Evolutionary conservation across 192 early-diverging fungal species (phyloP).

Genomic region (Coemansia sp.): DNA sequence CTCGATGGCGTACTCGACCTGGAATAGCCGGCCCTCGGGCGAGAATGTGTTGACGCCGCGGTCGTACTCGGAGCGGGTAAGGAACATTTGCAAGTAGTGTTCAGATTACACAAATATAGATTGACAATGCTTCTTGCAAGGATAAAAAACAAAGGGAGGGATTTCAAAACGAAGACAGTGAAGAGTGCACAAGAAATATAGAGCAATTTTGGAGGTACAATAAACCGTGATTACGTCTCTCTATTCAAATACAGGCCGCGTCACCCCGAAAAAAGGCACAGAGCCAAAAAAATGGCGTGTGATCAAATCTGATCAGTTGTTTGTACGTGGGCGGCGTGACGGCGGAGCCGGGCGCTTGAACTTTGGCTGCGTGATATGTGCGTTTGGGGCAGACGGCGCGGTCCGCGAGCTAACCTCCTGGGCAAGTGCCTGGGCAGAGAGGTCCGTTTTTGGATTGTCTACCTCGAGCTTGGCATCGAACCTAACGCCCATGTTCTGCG

Average conservation of each 20-base stretch:
- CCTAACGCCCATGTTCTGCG: conserved; percentile 56
- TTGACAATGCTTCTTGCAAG: not conserved
- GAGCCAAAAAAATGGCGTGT: not conserved
- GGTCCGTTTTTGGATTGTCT: conserved; percentile 54
- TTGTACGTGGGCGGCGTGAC: conserved; percentile 34
- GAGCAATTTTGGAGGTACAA: not conserved
- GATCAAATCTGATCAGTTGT: conserved; percentile 2
- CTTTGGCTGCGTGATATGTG: conserved; percentile 21
- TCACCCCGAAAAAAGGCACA: conserved; percentile 3
- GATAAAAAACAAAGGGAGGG: not conserved
- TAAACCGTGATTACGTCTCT: not conserved
- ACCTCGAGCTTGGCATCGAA: conserved; percentile 70
- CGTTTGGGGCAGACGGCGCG: not conserved
- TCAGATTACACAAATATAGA: not conserved
- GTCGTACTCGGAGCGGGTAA: conserved; percentile 91
- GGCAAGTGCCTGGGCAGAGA: conserved; percentile 55
- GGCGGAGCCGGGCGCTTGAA: conserved; percentile 48
- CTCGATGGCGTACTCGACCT: conserved; percentile 99
- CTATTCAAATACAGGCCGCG: conserved; percentile 5
- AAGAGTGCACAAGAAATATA: not conserved
- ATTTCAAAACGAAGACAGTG: not conserved
- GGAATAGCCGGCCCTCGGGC: conserved; percentile 98
- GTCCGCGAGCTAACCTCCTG: conserved; percentile 50
- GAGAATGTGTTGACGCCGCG: conserved; percentile 99
- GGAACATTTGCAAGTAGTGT: conserved; percentile 32